Evolutionary conservation across 2,329 filamentous ascomycete species (phyloP), one percentile per base, ranked within the genome.

Genomic region (Penicillium sp.): DNA sequence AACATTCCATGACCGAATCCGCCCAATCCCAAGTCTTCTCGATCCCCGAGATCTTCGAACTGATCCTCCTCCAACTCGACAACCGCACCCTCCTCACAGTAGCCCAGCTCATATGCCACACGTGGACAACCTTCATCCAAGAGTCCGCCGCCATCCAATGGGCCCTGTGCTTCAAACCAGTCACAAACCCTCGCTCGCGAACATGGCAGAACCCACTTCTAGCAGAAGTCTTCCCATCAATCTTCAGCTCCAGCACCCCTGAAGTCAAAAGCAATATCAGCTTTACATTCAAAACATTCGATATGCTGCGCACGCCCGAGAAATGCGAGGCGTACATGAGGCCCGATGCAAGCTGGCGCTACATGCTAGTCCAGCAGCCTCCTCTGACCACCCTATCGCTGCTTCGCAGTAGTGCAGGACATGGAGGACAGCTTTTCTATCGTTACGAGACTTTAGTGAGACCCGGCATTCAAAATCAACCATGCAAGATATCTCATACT

Each of bases 31-130:
- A 38, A 22, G 29, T 44, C 22, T 29, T 52, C 16, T 42, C 38
- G n/a, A 49, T 49, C 38, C 47, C 52, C 24, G 49, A 52, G 16
- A 39, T 55, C 42, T 34, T 55, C 48, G 48, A 52, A 47, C 27
- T 52, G 4, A 52, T 52, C 29, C 49, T 55, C 22, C 38, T 55
- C n/a, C n/a, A 40, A 8, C 31, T 55, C 16, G 48, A 55, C 43
- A 42, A 11, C 36, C 53, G 39, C 11, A 55, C 53, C 34, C 53
- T 55, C 34, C 43, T 55, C n/a, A 48, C 36, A 42, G 42, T 31
- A 36, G 50, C 50, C 40, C 47, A 18, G n/a, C 50, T 38, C 14
- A 36, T 52, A 10, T 52, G 50, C 29, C 50, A 14, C 14, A 8
- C 38, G 16, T 52, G 50, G 50, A 36, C 50, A 9, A 13, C 27